These are phyloP conservation scores for Sporothrix humicola DNA, from an alignment of 2,329 filamentous ascomycete species.

Conservation along the genomic window DNA sequence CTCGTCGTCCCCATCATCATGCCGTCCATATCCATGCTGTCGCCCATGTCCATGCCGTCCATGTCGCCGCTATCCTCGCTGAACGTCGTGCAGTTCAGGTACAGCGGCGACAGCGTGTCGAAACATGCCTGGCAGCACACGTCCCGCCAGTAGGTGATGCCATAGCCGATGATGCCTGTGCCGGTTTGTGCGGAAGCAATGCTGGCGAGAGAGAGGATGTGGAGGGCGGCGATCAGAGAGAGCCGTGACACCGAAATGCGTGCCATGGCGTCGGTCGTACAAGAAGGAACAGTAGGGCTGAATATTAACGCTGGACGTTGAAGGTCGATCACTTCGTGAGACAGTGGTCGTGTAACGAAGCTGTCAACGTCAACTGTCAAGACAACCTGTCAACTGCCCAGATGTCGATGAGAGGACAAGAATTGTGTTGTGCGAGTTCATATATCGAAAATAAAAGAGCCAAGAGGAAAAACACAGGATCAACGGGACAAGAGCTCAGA, in stretches of 20 bases:
- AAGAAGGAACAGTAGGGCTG: not conserved
- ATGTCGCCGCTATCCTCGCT: not conserved
- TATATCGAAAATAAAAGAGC: not conserved
- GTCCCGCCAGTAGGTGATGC: constrained; percentile 8
- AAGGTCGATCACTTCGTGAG: not conserved
- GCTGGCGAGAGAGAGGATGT: not conserved
- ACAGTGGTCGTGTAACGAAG: not conserved
- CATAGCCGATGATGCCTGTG: constrained; percentile 15
- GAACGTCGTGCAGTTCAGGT: constrained; percentile 24
- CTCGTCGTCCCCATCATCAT: constrained; percentile 11
- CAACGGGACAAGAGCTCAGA: not conserved
- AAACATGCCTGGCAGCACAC: constrained; percentile 24
- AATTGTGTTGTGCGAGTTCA: not conserved
- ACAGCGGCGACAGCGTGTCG: constrained; percentile 19
- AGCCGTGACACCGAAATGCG: not conserved
- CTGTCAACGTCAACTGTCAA: not conserved
- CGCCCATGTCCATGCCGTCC: constrained; percentile 2
- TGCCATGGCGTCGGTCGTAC: not conserved
- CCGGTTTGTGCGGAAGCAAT: not conserved
- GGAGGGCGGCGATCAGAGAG: not conserved
- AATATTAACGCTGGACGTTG: not conserved
- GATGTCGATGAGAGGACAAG: not conserved
- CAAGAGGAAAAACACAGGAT: not conserved
- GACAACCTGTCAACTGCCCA: not conserved
- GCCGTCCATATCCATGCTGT: constrained; percentile 17